Base-by-base conservation (phyloP, 768 basidiomycete species). In the Gloeopeniophorella convolvens region DNA sequence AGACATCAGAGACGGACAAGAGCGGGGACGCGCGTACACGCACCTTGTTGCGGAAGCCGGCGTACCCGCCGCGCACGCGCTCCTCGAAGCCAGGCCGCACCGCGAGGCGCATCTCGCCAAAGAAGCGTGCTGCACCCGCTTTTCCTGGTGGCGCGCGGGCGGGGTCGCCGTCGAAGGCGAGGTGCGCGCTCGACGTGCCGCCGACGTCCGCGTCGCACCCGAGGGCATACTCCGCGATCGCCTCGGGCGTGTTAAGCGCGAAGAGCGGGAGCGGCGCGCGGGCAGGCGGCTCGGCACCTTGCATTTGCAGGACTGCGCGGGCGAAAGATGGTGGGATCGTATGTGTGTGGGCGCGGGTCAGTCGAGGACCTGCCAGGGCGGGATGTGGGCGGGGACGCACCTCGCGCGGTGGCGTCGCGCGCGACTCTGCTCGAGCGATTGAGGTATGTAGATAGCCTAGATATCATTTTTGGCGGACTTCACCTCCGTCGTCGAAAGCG, bases 191-290 rank as follows among this genome's bases (percentile, higher is more conserved):
- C 3, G 89, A 87, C 21, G 76, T 76, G 21, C 92, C 89, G 5
- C 94, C 93, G 36, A 94, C 84, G 67, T 98, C 95, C 0, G 74
- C 73, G 65, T 98, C 95, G 56, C 85, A 89, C 3, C 94, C 94
- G 0, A 77, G 78, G 0, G 83, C 87, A 54, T 82, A 83, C n/a
- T 77, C 70, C 3, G 72, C 56, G 41, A 89, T 60, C 54, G 85
- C 80, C 20, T 76, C 71, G 15, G 59, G 68, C 0, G 77, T 72
- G 59, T 83, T 80, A 65, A 92, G 78, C 6, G 73, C 72, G 62
- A 80, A 81, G 42, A 93, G 73, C 0, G 79, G 76, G 47, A 75
- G 71, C n/a, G 89, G 83, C 4, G 66, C 66, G 30, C 82, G 78
- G 39, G 70, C 69, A 8, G 82, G 82, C 23, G 67, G 71, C 45